Base-by-base conservation (phyloP, 2,329 filamentous ascomycete genomes). In the Aspergillus quadricinctus region DNA sequence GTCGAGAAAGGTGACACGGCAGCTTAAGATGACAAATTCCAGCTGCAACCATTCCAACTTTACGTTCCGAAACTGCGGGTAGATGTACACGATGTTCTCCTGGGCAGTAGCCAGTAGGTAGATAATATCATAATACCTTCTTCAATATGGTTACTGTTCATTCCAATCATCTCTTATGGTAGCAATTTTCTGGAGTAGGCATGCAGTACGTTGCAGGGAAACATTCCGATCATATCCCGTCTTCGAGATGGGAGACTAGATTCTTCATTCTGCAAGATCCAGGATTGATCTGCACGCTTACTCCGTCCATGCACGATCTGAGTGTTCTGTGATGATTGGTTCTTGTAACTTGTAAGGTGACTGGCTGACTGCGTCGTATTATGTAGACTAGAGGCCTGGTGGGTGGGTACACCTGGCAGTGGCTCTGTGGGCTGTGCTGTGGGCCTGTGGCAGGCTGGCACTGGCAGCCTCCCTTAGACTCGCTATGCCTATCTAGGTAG, bases 11-110 rank as follows among this genome's bases (percentile, higher is more conserved):
- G 54, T 50, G 49, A 56, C 46, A 53, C 50, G 35, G 35, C 54
- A 56, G 54, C n/a, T 31, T 21, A 25, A 35, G 35, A 53, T 56
- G 54, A 56, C 54, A 56, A 56, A 56, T 56, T 46, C 46, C 25
- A 48, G 49, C 43, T 43, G 27, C 43, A 49, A 25, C 49, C 54
- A 45, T 17, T 28, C 31, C 50, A 28, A 23, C 8, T 29, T 57
- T 17, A 37, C 48, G 48, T 25, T 21, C 19, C n/a, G n/a, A 10
- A 19, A 4, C 8, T 9, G 21, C n/a, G n/a, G 21, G n/a, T 9
- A 43, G 40, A 23, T 45, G 21, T 9, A 21, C 21, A 8, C 23
- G 23, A 45, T 45, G n/a, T 4, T 11, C 10, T 45, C 8, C n/a
- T 45, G 41, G 9, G 1, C 2, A 10, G 8, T 45, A 23, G 9